These are phyloP conservation scores for Sarcocystis neurona DNA, from an alignment of 169 alveolate species.

Conservation along the genomic window DNA sequence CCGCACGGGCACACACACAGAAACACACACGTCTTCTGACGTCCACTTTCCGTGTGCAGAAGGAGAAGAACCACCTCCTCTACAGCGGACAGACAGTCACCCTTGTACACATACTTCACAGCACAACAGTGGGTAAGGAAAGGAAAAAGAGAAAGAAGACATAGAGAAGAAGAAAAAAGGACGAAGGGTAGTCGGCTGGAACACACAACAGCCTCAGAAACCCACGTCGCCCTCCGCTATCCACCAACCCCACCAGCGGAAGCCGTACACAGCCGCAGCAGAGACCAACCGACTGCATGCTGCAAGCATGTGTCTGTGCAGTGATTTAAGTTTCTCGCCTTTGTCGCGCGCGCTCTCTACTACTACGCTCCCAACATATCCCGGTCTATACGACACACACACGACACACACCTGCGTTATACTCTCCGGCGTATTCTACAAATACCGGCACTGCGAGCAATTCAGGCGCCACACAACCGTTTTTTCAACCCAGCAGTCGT, in stretches of 20 bases:
- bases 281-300: too few species aligned
- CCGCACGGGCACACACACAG: too few species aligned
- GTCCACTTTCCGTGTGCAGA: neutral
- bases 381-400: too few species aligned
- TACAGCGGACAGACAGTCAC: neutral
- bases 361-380: too few species aligned
- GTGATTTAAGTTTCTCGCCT: too few species aligned
- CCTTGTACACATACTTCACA: slow-evolving; percentile 1
- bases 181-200: neutral
- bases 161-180: neutral
- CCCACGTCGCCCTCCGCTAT: neutral
- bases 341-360: too few species aligned
- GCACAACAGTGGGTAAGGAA: too few species aligned
- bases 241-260: neutral
- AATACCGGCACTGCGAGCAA: too few species aligned
- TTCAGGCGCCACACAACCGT: neutral
- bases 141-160: neutral
- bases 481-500: neutral
- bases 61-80: neutral
- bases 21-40: neutral
- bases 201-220: too few species aligned
- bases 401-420: neutral
- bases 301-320: too few species aligned
- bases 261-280: neutral
- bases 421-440: neutral